phyloP scores from a whole-genome alignment of 305 asterid genomes.

The Fraxinus xanthoxyloides region DNA sequence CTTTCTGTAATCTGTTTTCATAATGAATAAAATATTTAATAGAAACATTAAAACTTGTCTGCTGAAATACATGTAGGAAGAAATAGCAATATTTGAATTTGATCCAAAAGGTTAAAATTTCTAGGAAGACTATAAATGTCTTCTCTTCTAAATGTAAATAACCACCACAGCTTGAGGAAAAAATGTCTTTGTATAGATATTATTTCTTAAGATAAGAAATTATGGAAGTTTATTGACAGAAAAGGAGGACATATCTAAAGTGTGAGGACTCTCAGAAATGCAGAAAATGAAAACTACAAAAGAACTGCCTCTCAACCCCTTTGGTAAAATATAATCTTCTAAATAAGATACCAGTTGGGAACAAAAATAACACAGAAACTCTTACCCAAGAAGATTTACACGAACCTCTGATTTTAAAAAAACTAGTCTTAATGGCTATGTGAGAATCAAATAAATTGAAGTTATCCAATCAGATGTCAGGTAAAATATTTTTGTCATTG shows the following conservation, averaged over 20 bases:
- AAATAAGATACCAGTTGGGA: not conserved
- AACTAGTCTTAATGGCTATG: not conserved
- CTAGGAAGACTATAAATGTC: slow-evolving; percentile 4
- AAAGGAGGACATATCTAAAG: not conserved
- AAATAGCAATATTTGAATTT: not conserved
- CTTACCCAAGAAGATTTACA: not conserved
- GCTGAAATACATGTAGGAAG: slow-evolving; percentile 8
- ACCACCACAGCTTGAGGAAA: not conserved
- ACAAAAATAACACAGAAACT: not conserved
- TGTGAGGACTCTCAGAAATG: not conserved
- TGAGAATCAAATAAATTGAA: not conserved
- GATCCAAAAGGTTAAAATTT: slow-evolving; percentile 15
- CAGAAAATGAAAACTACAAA: not conserved
- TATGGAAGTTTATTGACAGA: not conserved
- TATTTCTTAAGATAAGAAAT: not conserved
- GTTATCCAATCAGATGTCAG: not conserved
- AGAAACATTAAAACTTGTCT: slow-evolving; percentile 5
- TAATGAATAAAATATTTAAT: slow-evolving; percentile 24
- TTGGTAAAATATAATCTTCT: not conserved
- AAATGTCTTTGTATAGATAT: not conserved
- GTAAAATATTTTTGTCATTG: not conserved
- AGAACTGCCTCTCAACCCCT: slow-evolving; percentile 1
- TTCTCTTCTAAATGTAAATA: not conserved
- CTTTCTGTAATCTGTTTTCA: slow-evolving; percentile 63
- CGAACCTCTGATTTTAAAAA: not conserved